These are phyloP conservation scores for Rhododendron molle DNA, from an alignment of 148 eudicot genomes.

Conservation along the genomic window DNA sequence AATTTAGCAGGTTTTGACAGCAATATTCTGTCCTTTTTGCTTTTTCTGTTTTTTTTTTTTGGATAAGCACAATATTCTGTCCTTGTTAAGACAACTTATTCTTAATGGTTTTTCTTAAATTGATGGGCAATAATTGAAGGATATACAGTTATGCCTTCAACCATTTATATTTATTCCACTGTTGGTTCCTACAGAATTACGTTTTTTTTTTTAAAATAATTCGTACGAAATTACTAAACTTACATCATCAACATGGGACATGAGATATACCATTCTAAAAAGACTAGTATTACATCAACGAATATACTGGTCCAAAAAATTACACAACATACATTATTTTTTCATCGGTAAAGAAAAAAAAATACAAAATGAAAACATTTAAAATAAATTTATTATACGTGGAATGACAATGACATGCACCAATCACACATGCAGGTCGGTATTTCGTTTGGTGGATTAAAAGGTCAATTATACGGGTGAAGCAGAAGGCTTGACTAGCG, in stretches of 20 bases:
- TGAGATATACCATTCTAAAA: background rate
- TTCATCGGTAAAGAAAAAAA: background rate
- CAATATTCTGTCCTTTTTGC: background rate
- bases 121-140: background rate
- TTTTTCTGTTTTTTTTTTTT: too few species aligned
- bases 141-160: background rate
- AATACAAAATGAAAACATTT: background rate
- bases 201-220: too few species aligned
- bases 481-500: background rate
- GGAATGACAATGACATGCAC: background rate
- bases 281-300: background rate
- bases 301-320: background rate
- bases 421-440: background rate
- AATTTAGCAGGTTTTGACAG: background rate
- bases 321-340: background rate
- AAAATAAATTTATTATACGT: background rate
- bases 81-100: background rate
- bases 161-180: background rate
- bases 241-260: too few species aligned
- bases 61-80: background rate
- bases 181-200: background rate
- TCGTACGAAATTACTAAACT: too few species aligned
- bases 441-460: background rate
- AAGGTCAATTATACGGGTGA: background rate
- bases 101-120: background rate